Base-by-base conservation (phyloP, 352 stramenopile genomes). In the Phytophthora macrochlamydospora region DNA sequence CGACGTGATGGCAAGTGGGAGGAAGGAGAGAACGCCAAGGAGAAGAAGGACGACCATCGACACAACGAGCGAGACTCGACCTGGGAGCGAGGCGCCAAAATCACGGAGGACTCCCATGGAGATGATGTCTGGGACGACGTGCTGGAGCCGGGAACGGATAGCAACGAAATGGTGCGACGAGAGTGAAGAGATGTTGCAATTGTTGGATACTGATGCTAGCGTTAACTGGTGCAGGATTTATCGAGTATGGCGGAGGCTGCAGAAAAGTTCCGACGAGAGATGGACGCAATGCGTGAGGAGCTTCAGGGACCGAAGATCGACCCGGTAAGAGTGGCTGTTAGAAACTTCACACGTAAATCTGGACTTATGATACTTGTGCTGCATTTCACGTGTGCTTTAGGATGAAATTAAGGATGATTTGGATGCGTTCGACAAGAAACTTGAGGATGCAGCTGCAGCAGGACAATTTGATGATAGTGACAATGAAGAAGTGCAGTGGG, bases 71-170 rank as follows among this genome's bases (percentile, higher is more conserved):
- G 55, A 42, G 83, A 89, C 13, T 73, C 67, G 28, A 83, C 54
- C 30, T 94, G 85, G 87, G 71, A 91, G 32, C 78, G 85, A 3
- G 85, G 87, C 6, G 70, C 63, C 1, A 79, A 71, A 33, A 58
- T 78, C 5, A 80, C 60, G 13, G 76, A 81, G 45, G 57, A 54
- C 18, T 73, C 63, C 29, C 67, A 62, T 29, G 65, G 74, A 29
- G 76, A 84, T 45, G 86, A 92, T 53, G 79, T 92, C 13, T 96
- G 88, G 88, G 88, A 96, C 35, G 85, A 94, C 55, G 87, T 96
- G 18, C 67, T 78, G 12, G 77, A 78, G 37, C 57, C 76, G 55
- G 79, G 69, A 30, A 44, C 64, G 32, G 75, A 82, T 29, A 79
- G 63, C 58, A 86, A 86, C 40, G 84, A 92, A 56, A 87, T 91